Evolutionary conservation across 306 rosid species (phyloP).

Genomic region (Cicer arietinum): DNA sequence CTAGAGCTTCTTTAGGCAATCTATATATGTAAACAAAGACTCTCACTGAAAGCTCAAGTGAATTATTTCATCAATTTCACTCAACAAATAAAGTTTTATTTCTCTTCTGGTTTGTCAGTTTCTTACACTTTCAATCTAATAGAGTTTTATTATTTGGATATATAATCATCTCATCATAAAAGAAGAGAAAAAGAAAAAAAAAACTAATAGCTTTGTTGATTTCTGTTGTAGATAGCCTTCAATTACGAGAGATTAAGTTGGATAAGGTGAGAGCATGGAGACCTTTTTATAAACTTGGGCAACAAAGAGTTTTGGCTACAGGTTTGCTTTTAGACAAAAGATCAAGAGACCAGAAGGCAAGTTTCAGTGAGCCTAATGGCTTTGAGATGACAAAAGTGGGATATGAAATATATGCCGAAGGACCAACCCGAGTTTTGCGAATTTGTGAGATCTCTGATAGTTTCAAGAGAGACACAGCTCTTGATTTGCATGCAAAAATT

Average conservation of each 20-base stretch:
- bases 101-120: conserved; percentile 1
- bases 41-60: background rate
- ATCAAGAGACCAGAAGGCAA: conserved; percentile 46
- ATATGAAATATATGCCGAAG: conserved; percentile 95
- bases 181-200: conserved; percentile 2
- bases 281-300: conserved; percentile 73
- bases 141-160: conserved; percentile 1
- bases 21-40: background rate
- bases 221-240: conserved; percentile 67
- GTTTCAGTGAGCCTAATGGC: conserved; percentile 48
- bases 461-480: conserved; percentile 57
- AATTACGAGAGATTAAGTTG: conserved; percentile 79
- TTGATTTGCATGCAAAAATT: conserved; percentile 62
- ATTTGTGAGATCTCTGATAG: conserved; percentile 73
- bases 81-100: conserved; percentile 5
- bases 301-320: conserved; percentile 59
- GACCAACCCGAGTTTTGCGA: conserved; percentile 83
- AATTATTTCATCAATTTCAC: background rate
- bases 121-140: background rate
- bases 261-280: conserved; percentile 90
- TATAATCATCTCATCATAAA: background rate
- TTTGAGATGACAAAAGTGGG: conserved; percentile 69
- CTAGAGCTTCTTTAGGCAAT: conserved; percentile 12
- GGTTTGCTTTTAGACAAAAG: conserved; percentile 56
- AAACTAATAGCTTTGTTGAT: conserved; percentile 35